Conservation (phyloP, 805 yeast genomes). For the Myxozyma udenii region DNA sequence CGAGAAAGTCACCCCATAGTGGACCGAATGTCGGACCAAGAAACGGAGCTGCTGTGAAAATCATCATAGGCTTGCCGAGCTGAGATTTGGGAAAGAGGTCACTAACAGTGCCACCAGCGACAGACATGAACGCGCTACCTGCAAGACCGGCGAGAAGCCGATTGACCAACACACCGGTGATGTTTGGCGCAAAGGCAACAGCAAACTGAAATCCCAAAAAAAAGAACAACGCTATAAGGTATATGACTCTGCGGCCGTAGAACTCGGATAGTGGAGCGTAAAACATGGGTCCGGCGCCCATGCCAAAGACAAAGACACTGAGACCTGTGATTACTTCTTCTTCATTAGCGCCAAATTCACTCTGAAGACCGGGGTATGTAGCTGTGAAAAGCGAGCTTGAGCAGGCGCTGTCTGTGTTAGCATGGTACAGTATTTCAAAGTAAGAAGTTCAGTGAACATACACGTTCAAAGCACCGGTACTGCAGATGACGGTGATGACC, state of each 20-base stretch:
- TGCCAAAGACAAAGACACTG: slow-evolving; percentile 55
- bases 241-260: slow-evolving; percentile 66
- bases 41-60: slow-evolving; percentile 31
- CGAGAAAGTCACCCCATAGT: slow-evolving; percentile 52
- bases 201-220: slow-evolving; percentile 50
- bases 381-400: slow-evolving; percentile 52
- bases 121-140: slow-evolving; percentile 79
- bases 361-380: slow-evolving; percentile 43
- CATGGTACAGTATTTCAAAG: not conserved
- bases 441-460: too few species aligned
- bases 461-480: slow-evolving; percentile 30
- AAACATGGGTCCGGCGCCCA: slow-evolving; percentile 62
- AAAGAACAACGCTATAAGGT: slow-evolving; percentile 50
- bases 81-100: slow-evolving; percentile 66
- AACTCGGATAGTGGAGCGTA: slow-evolving; percentile 68
- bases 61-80: slow-evolving; percentile 31
- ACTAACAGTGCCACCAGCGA: slow-evolving; percentile 79
- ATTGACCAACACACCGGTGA: slow-evolving; percentile 51
- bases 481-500: slow-evolving; percentile 38
- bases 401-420: slow-evolving; percentile 37
- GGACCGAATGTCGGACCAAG: slow-evolving; percentile 74
- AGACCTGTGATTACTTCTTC: slow-evolving; percentile 50
- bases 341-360: slow-evolving; percentile 42
- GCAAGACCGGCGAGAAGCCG: slow-evolving; percentile 72
- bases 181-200: slow-evolving; percentile 44